Base-by-base conservation (phyloP, 768 basidiomycete genomes). In the Russula ochroleuca region DNA sequence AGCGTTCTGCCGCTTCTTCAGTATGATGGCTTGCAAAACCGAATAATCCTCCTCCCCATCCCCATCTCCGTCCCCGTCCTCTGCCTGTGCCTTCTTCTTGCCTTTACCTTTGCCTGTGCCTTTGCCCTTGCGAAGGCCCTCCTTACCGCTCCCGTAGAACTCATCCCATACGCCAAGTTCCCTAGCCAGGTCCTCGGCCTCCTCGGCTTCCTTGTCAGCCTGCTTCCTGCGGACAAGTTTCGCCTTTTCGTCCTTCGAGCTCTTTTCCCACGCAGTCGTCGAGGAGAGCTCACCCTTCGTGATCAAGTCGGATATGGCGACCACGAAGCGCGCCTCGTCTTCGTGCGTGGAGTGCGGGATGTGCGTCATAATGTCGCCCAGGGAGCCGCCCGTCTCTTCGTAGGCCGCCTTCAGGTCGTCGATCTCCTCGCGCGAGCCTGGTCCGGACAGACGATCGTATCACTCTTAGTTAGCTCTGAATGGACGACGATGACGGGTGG, bases 81-180 rank as follows among this genome's bases (percentile, higher is more conserved):
- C 69, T 71, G 53, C 69, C 71, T 71, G 73, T 2, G 71, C 75
- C 65, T 82, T 86, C 1, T 75, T 78, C 68, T 84, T 85, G 19
- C 76, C 78, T 11, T 56, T 56, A n/a, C 50, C 6, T 37, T 57
- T 57, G 21, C 57, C 57, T 23, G 84, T 85, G 13, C 76, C 78
- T 49, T 83, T 83, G 15, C 75, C 75, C 73, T 83, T 84, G 67
- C 84, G 79, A 40, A 83, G 77, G 8, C 84, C 82, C 1, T 79
- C 73, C 74, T 87, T 90, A 4, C 89, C 91, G 66, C 79, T 84
- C 5, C 89, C 91, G 70, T 90, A 93, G 69, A 94, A 94, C 69
- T 94, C 92, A 61, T 97, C 94, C 92, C 93, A 95, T 11, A 97
- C 90, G 2, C 94, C 94, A 17, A 98, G 75, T 66, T 92, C 91